Base-by-base conservation (phyloP, 495 filamentous ascomycete genomes). In the Chaetomium fimeti region DNA sequence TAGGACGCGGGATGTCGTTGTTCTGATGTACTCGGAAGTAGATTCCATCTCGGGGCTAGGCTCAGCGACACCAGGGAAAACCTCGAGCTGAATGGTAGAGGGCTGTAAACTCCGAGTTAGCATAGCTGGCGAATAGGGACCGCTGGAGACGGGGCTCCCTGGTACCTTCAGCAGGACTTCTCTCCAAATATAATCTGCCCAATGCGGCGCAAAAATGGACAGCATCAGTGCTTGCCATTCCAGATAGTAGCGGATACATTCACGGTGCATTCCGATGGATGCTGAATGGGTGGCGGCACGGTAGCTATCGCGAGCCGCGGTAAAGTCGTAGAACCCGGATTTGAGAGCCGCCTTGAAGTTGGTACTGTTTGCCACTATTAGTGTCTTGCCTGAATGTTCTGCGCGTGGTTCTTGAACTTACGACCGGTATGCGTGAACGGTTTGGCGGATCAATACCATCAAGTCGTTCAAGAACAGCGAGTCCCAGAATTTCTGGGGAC, bases 131-230 rank as follows among this genome's bases (percentile, higher is more conserved):
- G 1, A 18, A 18, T 15, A 4, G 13, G 16, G 16, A 13, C 11
- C 8, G 2, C 4, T 2, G 16, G 40, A 4, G 16, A 11, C 78
- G 27, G 79, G 75, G 76, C 96, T 97, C 66, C 92, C 91, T 78
- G 96, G 96, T 52, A 55, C 63, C 63, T 93, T 88, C 63, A 86
- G 81, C 63, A 97, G 85, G 8, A 96, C 83, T 76, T 96, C 91
- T 48, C 87, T 83, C 89, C 90, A 97, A 68, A 97, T 85, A 70
- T 94, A 90, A 68, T 97, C 93, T 45, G 90, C 81, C 90, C 91
- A 97, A 77, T 97, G 93, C 60, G 93, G 92, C 18, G 91, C 88
- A 65, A 93, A 87, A 38, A 88, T 84, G 4, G 84, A 81, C 16
- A 76, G 40, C 54, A 68, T 49, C n/a, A 72, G 56, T 0, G 66